phyloP scores from a whole-genome alignment of 148 eudicot species.

The Rhododendron ovatum region DNA sequence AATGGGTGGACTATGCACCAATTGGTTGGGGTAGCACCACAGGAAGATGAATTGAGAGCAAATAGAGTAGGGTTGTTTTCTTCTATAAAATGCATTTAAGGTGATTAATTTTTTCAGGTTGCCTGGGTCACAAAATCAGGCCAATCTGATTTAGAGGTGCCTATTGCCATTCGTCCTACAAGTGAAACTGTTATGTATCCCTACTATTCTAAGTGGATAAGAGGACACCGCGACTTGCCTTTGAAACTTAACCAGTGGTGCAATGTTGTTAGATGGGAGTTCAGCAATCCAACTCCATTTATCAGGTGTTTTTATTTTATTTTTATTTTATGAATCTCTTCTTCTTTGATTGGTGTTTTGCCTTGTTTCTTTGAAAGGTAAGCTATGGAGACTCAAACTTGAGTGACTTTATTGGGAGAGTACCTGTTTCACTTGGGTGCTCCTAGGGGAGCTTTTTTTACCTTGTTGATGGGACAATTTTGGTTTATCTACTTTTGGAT shows the following conservation, averaged over 20 bases:
- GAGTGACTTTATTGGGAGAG: not conserved
- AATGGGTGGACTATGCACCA: not conserved
- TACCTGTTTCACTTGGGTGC: not conserved
- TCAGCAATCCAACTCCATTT: slow-evolving; percentile 98
- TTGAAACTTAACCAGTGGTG: slow-evolving; percentile 96
- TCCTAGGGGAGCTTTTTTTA: not conserved
- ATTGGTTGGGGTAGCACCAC: not conserved
- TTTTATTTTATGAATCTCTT: not conserved
- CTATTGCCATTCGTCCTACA: slow-evolving; percentile 97
- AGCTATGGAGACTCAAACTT: not conserved
- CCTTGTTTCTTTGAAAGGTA: not conserved
- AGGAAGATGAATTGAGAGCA: not conserved
- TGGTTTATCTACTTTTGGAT: not conserved
- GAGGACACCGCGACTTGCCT: slow-evolving; percentile 97
- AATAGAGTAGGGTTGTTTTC: not conserved
- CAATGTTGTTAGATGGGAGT: slow-evolving; percentile 98
- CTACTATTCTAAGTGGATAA: slow-evolving; percentile 93
- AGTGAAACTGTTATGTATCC: slow-evolving; percentile 99
- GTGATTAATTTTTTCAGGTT: slow-evolving; percentile 43
- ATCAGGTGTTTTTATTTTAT: slow-evolving; percentile 52
- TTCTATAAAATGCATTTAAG: not conserved
- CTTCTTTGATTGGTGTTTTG: not conserved
- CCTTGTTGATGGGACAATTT: not conserved
- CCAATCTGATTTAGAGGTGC: slow-evolving; percentile 76
- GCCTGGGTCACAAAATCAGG: slow-evolving; percentile 99